Conservation (phyloP, 164 flowering plant species). For the Liquidambar formosana region DNA sequence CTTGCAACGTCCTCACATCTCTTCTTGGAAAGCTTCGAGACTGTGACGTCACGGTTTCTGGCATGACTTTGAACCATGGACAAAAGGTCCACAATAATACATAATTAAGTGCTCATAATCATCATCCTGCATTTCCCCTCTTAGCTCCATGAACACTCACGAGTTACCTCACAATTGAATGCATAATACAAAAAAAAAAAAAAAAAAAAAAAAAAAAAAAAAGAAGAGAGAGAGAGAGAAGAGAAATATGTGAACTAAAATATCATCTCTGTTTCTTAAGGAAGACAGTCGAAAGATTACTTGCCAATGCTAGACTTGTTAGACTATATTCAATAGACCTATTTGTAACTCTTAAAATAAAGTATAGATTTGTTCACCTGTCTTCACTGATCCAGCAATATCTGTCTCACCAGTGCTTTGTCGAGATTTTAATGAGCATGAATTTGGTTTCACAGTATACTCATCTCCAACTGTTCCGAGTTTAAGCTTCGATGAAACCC, state of each 20-base stretch:
- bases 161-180: too few relatives aligned
- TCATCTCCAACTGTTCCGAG: conserved; percentile 66
- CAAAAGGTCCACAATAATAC: too few relatives aligned
- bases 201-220: background rate
- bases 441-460: conserved; percentile 26
- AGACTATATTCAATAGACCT: background rate
- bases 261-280: background rate
- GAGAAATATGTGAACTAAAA: too few relatives aligned
- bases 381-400: conserved; percentile 46
- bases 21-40: too few relatives aligned
- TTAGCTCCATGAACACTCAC: too few relatives aligned
- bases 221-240: background rate
- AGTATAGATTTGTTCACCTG: conserved; percentile 47
- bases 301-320: background rate
- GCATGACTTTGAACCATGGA: too few relatives aligned
- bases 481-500: conserved; percentile 83
- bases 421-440: conserved; percentile 31
- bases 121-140: too few relatives aligned
- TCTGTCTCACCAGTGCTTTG: conserved; percentile 44
- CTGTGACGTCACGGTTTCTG: too few relatives aligned
- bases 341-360: background rate
- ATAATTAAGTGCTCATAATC: too few relatives aligned
- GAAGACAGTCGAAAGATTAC: background rate
- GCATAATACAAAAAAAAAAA: background rate
- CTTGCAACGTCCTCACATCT: too few relatives aligned